Evolutionary conservation across 352 stramenopile species (phyloP), one percentile per base, ranked within the genome.

Genomic region (Phytophthora hibernalis): DNA sequence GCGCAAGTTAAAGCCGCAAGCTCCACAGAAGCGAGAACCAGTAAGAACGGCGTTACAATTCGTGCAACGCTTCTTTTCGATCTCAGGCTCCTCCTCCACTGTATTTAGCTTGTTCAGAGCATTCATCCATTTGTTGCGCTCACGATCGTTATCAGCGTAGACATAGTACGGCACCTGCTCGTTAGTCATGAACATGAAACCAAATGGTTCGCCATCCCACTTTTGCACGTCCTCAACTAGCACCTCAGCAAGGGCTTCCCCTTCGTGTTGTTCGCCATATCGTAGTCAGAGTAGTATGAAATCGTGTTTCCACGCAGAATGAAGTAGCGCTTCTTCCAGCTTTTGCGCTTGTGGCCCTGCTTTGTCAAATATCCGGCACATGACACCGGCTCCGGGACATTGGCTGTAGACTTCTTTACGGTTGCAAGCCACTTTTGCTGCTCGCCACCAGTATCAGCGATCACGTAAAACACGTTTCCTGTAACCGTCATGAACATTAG

Each of bases 261-360:
- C 56, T 92, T 91, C 11, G 82, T 63, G 40, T 82, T 91, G 55
- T 94, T 94, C 8, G 89, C 86, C 58, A 91, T 88, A 59, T 96
- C 89, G 61, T 93, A 96, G 70, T 96, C 89, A 28, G 86, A 83
- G 56, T 87, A 96, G 61, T 96, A 96, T 35, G 86, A 74, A 40
- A 96, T 81, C 7, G 77, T 65, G 44, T 74, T 83, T 28, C 89
- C 89, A 28, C 89, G 89, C 33, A 96, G 59, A 53, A 96, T 91
- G 51, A 96, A 96, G 62, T 96, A 96, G 0, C 89, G 85, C 60
- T 96, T 96, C 66, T 96, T 96, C 89, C 89, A 96, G 64, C 87
- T 96, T 71, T 96, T 96, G 1, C 89, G 85, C 66, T 96, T 96
- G 70, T 96, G 89, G 22, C 89, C 89, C 74, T 96, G 89, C 64